These are phyloP conservation scores for Lactarius sanguifluus DNA, from an alignment of 768 basidiomycete species.

Conservation along the genomic window DNA sequence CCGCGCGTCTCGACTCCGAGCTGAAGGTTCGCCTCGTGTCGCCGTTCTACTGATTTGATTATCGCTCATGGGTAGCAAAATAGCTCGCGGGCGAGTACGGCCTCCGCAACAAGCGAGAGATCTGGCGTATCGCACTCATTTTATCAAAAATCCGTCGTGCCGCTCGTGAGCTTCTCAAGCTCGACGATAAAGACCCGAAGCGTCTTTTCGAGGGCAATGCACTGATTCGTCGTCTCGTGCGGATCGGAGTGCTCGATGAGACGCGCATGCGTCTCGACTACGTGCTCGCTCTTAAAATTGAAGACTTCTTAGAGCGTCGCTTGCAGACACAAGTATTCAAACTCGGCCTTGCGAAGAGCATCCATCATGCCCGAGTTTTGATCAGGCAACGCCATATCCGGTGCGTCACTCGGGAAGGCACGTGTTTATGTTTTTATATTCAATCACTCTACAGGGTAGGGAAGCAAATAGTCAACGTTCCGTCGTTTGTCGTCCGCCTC, in stretches of 20 bases:
- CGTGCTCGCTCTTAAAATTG: slow-evolving; percentile 98
- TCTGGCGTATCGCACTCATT: slow-evolving; percentile 98
- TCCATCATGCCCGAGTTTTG: slow-evolving; percentile 97
- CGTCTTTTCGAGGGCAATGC: slow-evolving; percentile 99
- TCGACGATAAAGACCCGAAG: slow-evolving; percentile 99
- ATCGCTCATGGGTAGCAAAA: not conserved
- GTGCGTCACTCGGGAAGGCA: slow-evolving; percentile 45
- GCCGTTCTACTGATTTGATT: not conserved
- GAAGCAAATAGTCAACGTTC: slow-evolving; percentile 98
- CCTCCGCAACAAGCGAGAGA: slow-evolving; percentile 99
- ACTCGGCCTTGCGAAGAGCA: slow-evolving; percentile 94
- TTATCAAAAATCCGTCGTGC: slow-evolving; percentile 99
- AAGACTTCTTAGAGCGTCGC: slow-evolving; percentile 99
- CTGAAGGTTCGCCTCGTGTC: slow-evolving; percentile 67
- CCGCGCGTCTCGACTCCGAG: slow-evolving; percentile 98
- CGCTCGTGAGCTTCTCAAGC: slow-evolving; percentile 99
- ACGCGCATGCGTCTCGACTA: slow-evolving; percentile 99
- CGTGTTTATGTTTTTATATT: slow-evolving; percentile 6
- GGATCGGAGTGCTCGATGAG: slow-evolving; percentile 99
- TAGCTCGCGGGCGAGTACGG: slow-evolving; percentile 99
- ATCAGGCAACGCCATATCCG: slow-evolving; percentile 99
- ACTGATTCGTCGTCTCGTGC: slow-evolving; percentile 92
- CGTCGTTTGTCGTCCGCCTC: slow-evolving; percentile 97
- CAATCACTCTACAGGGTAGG: slow-evolving; percentile 67
- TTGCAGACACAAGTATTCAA: slow-evolving; percentile 99